phyloP scores from a whole-genome alignment of 140 eudicot species.

The Senecio squalidus region DNA sequence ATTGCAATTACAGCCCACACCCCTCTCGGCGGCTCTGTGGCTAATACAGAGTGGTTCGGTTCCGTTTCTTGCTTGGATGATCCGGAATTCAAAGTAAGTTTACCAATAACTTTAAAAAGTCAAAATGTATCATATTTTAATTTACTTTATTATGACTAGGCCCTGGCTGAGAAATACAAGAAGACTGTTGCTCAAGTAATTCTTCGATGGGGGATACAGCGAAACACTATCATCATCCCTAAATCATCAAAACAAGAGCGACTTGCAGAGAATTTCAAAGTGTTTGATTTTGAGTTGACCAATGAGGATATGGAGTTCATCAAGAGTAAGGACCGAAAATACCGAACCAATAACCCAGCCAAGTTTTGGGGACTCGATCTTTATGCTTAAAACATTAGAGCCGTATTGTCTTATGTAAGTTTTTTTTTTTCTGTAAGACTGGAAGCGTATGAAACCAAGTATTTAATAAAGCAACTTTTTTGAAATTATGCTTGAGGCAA shows the following conservation, averaged over 20 bases:
- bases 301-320: constrained; percentile 81
- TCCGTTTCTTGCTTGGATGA: constrained; percentile 89
- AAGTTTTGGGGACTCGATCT: constrained; percentile 86
- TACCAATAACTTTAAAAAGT: background rate
- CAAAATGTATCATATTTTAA: background rate
- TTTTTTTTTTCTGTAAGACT: background rate
- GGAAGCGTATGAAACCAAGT: background rate
- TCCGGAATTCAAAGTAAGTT: constrained; percentile 67
- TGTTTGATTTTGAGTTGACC: constrained; percentile 71
- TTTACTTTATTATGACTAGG: constrained; percentile 28
- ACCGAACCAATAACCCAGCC: constrained; percentile 79
- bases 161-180: constrained; percentile 69
- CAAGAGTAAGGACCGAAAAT: constrained; percentile 58
- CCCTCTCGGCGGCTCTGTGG: constrained; percentile 81
- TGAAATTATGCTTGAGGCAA: too few relatives aligned
- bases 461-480: too few relatives aligned
- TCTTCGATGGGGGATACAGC: constrained; percentile 89
- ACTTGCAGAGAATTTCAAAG: constrained; percentile 58
- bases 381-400: constrained; percentile 38
- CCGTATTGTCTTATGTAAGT: background rate
- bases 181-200: constrained; percentile 70
- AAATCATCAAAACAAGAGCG: constrained; percentile 79
- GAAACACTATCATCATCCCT: constrained; percentile 75
- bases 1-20: constrained; percentile 85
- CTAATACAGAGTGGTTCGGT: constrained; percentile 87